These are phyloP conservation scores for Nakaseomyces bracarensis DNA, from an alignment of 1,139 yeast species.

Conservation along the genomic window DNA sequence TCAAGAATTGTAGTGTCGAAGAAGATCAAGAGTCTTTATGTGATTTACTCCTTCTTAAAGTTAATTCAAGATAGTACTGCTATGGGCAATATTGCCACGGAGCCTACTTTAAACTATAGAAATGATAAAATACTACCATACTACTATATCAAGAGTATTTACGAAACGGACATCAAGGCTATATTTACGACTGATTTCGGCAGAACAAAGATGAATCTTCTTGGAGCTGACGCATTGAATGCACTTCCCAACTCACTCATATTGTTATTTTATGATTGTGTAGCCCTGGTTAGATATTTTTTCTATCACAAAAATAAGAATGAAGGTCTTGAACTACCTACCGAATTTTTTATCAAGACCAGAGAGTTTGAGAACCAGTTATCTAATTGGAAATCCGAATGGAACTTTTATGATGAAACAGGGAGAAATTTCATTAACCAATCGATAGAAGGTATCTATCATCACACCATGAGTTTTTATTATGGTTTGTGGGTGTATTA, in stretches of 20 bases:
- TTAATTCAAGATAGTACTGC: constrained; percentile 68
- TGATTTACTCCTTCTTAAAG: constrained; percentile 69
- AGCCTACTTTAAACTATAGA: constrained; percentile 2
- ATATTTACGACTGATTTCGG: neutral
- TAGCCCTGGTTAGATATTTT: constrained; percentile 44
- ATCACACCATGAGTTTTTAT: constrained; percentile 74
- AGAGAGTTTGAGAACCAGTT: constrained; percentile 34
- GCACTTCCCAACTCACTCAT: constrained; percentile 80
- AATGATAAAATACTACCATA: neutral
- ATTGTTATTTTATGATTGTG: constrained; percentile 60
- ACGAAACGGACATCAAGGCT: constrained; percentile 3
- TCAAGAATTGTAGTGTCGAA: constrained; percentile 64
- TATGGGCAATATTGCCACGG: constrained; percentile 35
- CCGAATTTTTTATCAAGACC: constrained; percentile 4
- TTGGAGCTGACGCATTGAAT: constrained; percentile 73
- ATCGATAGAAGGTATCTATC: constrained; percentile 65
- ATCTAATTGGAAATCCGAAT: constrained; percentile 57
- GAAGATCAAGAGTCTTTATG: constrained; percentile 68
- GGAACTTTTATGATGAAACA: constrained; percentile 29
- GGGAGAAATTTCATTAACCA: constrained; percentile 38
- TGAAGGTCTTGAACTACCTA: constrained; percentile 2
- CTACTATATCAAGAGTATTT: constrained; percentile 4
- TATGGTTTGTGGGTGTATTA: constrained; percentile 70
- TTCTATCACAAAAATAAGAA: constrained; percentile 2
- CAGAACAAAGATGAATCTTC: constrained; percentile 24